Evolutionary conservation across 129 eudicot genomes (phyloP).

Genomic region (Lonicera japonica): DNA sequence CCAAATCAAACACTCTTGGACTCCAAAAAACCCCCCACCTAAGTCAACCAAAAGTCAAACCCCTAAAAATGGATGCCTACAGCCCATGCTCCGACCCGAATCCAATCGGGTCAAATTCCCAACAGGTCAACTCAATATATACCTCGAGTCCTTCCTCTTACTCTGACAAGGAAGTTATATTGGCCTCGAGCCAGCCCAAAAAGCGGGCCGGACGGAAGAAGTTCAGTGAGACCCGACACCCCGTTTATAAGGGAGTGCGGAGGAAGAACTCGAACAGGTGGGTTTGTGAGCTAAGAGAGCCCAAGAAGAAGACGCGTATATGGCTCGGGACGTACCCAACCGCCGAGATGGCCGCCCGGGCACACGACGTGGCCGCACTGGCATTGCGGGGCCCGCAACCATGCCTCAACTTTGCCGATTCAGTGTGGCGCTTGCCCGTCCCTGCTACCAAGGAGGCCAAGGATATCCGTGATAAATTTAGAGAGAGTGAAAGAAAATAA

Average conservation of each 20-base stretch:
- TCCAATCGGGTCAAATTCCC: slow-evolving; percentile 8
- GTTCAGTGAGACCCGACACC: slow-evolving; percentile 78
- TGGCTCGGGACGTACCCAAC: slow-evolving; percentile 86
- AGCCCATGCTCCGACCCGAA: slow-evolving; percentile 27
- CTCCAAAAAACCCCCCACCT: too few relatives aligned
- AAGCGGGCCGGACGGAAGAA: slow-evolving; percentile 67
- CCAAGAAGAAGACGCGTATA: slow-evolving; percentile 43
- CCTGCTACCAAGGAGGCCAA: slow-evolving; percentile 37
- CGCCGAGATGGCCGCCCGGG: slow-evolving; percentile 84
- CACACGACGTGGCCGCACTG: slow-evolving; percentile 78
- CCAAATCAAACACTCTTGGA: background rate
- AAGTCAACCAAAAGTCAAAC: background rate
- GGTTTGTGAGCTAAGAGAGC: slow-evolving; percentile 76
- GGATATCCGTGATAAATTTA: slow-evolving; percentile 41
- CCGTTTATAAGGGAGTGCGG: slow-evolving; percentile 63
- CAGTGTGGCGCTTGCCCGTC: slow-evolving; percentile 46
- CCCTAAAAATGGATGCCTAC: slow-evolving; percentile 21
- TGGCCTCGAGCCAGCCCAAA: slow-evolving; percentile 57
- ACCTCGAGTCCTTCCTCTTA: background rate
- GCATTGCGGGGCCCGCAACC: slow-evolving; percentile 58
- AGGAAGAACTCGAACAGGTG: slow-evolving; percentile 43
- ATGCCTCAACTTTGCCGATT: slow-evolving; percentile 71
- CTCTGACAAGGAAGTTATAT: slow-evolving; percentile 42
- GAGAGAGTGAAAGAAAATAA: too few relatives aligned
- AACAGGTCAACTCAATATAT: background rate